Evolutionary conservation across 2,329 filamentous ascomycete species (phyloP).

Genomic region (Cercospora janseana): DNA sequence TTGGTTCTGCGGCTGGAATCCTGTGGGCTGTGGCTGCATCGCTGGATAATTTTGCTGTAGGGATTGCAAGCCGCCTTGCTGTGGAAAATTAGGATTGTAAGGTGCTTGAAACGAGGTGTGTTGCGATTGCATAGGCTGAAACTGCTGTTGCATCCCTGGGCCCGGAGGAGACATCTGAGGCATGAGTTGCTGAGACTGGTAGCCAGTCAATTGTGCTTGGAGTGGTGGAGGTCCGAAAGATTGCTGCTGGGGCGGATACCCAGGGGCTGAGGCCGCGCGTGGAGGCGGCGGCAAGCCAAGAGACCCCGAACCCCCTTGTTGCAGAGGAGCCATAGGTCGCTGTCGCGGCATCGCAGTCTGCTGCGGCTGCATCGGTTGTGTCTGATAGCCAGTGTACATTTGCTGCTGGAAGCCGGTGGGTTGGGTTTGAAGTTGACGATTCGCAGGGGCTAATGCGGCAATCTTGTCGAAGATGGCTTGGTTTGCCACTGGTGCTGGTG

Average conservation of each 20-base stretch:
- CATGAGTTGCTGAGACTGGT: slow-evolving; percentile 44
- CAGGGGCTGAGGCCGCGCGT: slow-evolving; percentile 82
- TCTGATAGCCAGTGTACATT: slow-evolving; percentile 27
- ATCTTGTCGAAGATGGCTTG: slow-evolving; percentile 54
- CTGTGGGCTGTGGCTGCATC: slow-evolving; percentile 57
- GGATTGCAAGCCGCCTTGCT: slow-evolving; percentile 34
- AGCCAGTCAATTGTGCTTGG: slow-evolving; percentile 81
- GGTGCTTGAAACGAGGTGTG: slow-evolving; percentile 39
- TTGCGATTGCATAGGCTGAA: slow-evolving; percentile 39
- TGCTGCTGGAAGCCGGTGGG: slow-evolving; percentile 36
- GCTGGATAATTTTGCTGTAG: slow-evolving; percentile 36
- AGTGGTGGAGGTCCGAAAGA: slow-evolving; percentile 71
- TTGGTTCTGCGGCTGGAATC: slow-evolving; percentile 39
- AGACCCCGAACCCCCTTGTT: slow-evolving; percentile 58
- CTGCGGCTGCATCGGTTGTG: slow-evolving; percentile 37
- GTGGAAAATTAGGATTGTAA: slow-evolving; percentile 46
- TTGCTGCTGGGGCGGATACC: slow-evolving; percentile 57
- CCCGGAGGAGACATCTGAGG: slow-evolving; percentile 46
- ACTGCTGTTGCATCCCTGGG: slow-evolving; percentile 46
- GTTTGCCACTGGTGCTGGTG: slow-evolving; percentile 31
- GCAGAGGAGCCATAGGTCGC: slow-evolving; percentile 65
- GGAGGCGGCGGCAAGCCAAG: slow-evolving; percentile 76
- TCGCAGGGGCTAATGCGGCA: slow-evolving; percentile 35
- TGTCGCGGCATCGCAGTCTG: slow-evolving; percentile 54
- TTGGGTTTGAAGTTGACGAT: slow-evolving; percentile 32